A percentile compares a stretch with the other conserved stretches of the same genome.
Evolutionary conservation across 2,329 filamentous ascomycete genomes (phyloP).

Genomic region (Sarocladium strictum): DNA sequence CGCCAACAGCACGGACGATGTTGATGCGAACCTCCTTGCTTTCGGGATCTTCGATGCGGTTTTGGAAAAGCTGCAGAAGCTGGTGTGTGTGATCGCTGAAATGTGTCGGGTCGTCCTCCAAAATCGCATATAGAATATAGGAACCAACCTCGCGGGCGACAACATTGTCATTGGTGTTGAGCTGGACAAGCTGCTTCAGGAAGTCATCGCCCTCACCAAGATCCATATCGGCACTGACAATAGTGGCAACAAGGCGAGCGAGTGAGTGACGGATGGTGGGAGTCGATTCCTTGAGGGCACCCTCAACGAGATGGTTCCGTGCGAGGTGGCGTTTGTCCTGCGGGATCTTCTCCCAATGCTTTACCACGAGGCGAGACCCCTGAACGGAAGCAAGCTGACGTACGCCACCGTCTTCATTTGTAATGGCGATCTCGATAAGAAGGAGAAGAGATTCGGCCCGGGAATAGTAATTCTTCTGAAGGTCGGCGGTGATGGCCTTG

Average conservation of each 20-base stretch:
- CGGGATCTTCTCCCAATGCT: constrained; percentile 76
- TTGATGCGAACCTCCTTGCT: constrained; percentile 92
- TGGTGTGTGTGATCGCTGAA: constrained; percentile 76
- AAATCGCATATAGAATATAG: constrained; percentile 86
- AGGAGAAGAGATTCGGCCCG: constrained; percentile 77
- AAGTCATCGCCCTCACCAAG: constrained; percentile 75
- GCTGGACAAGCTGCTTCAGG: constrained; percentile 70
- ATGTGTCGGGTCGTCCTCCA: constrained; percentile 80
- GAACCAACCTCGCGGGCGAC: constrained; percentile 83
- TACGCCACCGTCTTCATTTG: constrained; percentile 64
- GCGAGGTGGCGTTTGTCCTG: constrained; percentile 73
- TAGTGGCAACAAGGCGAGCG: constrained; percentile 79
- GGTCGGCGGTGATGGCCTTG: constrained; percentile 81
- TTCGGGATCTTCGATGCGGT: constrained; percentile 83
- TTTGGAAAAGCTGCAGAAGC: constrained; percentile 76
- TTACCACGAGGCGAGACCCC: constrained; percentile 72
- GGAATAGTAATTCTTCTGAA: constrained; percentile 91
- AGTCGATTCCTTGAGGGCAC: constrained; percentile 73
- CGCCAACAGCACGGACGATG: constrained; percentile 84
- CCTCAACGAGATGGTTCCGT: constrained; percentile 76
- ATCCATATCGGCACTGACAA: constrained; percentile 76
- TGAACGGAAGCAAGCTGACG: constrained; percentile 91
- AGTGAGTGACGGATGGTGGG: constrained; percentile 77
- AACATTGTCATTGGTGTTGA: constrained; percentile 68
- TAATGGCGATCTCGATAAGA: constrained; percentile 82